Conservation (phyloP, 768 basidiomycete species). For the Piloderma croceum region DNA sequence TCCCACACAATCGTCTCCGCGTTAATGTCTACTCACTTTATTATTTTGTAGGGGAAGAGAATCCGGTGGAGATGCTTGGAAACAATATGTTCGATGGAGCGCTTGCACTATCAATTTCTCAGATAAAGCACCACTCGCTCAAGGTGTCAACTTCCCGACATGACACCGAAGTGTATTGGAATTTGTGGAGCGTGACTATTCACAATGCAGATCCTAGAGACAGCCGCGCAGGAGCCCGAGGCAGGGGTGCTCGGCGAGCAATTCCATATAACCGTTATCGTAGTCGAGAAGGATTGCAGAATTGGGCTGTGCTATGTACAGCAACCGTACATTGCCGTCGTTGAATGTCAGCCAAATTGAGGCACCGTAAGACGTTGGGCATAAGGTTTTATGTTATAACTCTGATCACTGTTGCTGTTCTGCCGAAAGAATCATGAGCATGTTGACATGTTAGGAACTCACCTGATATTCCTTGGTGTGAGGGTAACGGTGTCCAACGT, state of each 20-base stretch:
- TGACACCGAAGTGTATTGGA: constrained; percentile 18
- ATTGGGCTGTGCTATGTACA: no score
- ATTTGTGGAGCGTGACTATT: background rate
- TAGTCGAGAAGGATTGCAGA: no score
- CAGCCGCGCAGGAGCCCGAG: no score
- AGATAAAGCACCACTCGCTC: constrained; percentile 82
- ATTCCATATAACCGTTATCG: no score
- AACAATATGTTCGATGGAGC: constrained; percentile 91
- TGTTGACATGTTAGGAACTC: constrained; percentile 14
- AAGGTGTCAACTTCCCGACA: constrained; percentile 80
- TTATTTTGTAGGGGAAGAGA: constrained; percentile 73
- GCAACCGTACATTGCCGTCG: no score
- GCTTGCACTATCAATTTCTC: constrained; percentile 92
- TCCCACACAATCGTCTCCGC: constrained; percentile 8
- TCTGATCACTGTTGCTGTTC: no score
- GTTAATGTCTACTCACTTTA: constrained; percentile 12
- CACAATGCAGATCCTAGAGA: no score
- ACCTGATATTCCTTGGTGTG: background rate
- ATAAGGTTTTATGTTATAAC: no score
- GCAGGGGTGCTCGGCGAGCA: no score
- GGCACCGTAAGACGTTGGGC: no score
- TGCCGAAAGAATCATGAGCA: constrained; percentile 17
- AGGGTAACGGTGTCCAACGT: no score
- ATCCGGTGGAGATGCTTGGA: constrained; percentile 98
- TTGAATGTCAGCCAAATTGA: no score